A percentile compares a stretch with the other conserved stretches of the same genome.
These are phyloP conservation scores for Alternaria sp. DNA, from an alignment of 2,329 filamentous ascomycete genomes.

Conservation along the genomic window DNA sequence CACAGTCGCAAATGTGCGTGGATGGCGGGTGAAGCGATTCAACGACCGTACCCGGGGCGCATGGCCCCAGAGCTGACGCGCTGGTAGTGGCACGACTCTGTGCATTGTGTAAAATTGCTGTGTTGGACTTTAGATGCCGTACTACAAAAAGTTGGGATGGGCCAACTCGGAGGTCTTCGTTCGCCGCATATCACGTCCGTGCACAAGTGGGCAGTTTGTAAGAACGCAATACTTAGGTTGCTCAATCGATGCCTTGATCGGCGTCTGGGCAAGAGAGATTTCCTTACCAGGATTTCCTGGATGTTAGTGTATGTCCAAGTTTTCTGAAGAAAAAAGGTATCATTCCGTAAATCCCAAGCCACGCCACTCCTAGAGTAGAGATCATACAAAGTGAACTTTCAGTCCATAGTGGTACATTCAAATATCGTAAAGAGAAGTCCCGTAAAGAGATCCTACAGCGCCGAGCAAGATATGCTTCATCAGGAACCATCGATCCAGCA, in stretches of 20 bases:
- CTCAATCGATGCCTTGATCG: neutral
- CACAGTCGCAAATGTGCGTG: constrained; percentile 57
- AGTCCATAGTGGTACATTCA: constrained; percentile 33
- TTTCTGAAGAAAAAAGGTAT: constrained; percentile 20
- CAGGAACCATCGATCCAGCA: neutral
- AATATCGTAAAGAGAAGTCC: constrained; percentile 5
- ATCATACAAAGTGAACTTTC: constrained; percentile 36
- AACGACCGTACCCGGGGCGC: constrained; percentile 56
- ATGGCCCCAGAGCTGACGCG: constrained; percentile 57
- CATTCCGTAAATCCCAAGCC: constrained; percentile 20
- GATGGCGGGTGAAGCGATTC: constrained; percentile 42
- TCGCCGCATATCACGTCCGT: constrained; percentile 25
- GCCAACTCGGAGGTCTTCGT: constrained; percentile 23
- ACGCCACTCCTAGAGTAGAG: constrained; percentile 36
- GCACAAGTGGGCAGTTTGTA: constrained; percentile 5
- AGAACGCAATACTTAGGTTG: neutral
- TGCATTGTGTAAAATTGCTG: constrained; percentile 30
- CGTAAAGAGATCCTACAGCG: constrained; percentile 15
- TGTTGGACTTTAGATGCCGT: constrained; percentile 6
- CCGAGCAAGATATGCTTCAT: constrained; percentile 4
- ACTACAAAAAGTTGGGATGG: constrained; percentile 21
- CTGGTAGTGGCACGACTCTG: constrained; percentile 37
- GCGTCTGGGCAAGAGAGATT: too few species aligned
- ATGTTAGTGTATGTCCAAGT: neutral
- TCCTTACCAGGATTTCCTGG: neutral